Evolutionary conservation across 176 grass and related monocot genomes (phyloP), one percentile per base, ranked within the genome.

Genomic region (Ensete glaucum): DNA sequence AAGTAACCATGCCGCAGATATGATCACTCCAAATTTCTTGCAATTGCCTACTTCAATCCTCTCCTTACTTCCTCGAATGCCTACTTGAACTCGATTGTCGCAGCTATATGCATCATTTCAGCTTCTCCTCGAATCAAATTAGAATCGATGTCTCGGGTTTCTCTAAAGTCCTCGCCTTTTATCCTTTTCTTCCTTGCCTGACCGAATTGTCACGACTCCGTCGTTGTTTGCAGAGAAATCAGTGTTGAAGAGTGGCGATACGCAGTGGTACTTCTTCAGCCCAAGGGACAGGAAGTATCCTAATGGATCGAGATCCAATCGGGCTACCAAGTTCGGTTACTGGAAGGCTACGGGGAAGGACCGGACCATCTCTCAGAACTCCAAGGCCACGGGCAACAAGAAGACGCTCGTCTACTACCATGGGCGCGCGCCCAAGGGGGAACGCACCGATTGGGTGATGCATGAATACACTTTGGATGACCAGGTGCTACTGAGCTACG

Each of bases 181-280:
- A 2, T 11, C 16, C 16, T 11, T 58, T 54, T n/a, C 14, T 50
- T 14, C 17, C 26, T 9, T 59, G 26, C 4, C 21, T 19, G 25
- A 3, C 26, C 34, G 4, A 9, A 48, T n/a, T 50, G 23, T 2
- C 12, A 23, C 52, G 20, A 2, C 49, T 20, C 4, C 54, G n/a
- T 56, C 23, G 3, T 24, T 23, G 56, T 62, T 43, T 84, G 77
- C 92, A 96, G 92, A 89, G 21, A 85, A 76, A 72, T 96, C 92
- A 55, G 71, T 86, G 84, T 77, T 92, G 76, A 86, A 87, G 87
- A 96, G 74, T 17, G 92, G 92, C 21, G 92, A 96, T 80, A 83
- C 82, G 80, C 89, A 96, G 66, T 96, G 92, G 92, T 96, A 87
- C 85, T 96, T 92, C 85, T 96, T 89, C 87, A 92, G 85, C 78